Base-by-base conservation (phyloP, 2,329 filamentous ascomycete species). In the Penicillium sp. region DNA sequence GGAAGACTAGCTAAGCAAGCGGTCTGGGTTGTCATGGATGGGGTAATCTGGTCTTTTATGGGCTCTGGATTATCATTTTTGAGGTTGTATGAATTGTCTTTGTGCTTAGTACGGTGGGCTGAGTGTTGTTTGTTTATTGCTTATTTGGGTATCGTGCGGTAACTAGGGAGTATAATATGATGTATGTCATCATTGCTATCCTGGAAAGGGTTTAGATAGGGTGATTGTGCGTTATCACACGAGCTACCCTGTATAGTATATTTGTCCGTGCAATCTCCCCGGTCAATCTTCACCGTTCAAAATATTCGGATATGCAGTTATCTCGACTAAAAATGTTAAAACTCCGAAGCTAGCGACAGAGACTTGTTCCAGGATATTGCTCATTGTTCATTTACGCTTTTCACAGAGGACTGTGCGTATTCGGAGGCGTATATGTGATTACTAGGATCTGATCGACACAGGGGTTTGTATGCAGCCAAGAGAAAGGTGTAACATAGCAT, bases 381-480 rank as follows among this genome's bases (percentile, higher is more conserved):
- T 9, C n/a, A 25, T 40, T 33, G 34, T 16, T 48, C 19, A 33
- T 19, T 31, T 36, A 21, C 19, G 38, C 25, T 23, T 38, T 27
- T 27, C 19, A 5, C 13, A 13, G 52, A 16, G 52, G 31, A 21
- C 31, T 44, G 31, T 39, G 36, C 43, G 43, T 33, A 45, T 29
- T 36, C 1, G 39, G n/a, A 34, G 21, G 19, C 29, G 54, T 36
- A 43, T 29, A 39, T 7, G 31, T 31, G 19, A 34, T 23, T 34
- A 40, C 27, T 15, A 25, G 23, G 38, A 25, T 21, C 38, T 44
- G 60, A 65, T 65, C 61, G 55, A 38, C 60, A 51, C 61, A 64
- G 46, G 62, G 62, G 61, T 64, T 59, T 38, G 39, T 34, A 60
- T 57, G 60, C 53, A 58, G 61, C 60, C 54, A 62, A 65, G 62